Percentiles rank a stretch among this genome's conserved stretches.
Conservation (phyloP, 2,329 filamentous ascomycete species). For the Pseudopithomyces maydicus region DNA sequence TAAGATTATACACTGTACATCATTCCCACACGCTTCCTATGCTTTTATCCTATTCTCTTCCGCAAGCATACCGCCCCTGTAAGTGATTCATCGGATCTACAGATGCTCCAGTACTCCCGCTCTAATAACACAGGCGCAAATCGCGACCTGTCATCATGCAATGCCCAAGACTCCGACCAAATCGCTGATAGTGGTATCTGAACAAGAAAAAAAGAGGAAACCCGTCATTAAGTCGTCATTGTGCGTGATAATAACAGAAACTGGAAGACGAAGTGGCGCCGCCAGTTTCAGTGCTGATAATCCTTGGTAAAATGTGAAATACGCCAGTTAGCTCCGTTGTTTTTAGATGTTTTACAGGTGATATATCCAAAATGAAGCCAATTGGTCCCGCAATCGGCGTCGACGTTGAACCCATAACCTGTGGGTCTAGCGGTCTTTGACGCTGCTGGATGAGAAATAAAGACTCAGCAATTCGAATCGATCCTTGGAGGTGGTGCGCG, state of each 20-base stretch:
- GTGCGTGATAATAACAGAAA: constrained; percentile 24
- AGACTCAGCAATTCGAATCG: constrained; percentile 47
- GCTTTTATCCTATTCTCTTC: constrained; percentile 7
- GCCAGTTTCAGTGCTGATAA: constrained; percentile 12
- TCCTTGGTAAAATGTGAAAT: not conserved
- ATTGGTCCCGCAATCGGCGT: constrained; percentile 13
- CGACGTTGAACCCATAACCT: constrained; percentile 19
- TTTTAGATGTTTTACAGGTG: not conserved
- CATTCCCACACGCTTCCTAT: not conserved
- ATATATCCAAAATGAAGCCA: constrained; percentile 6
- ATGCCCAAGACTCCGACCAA: constrained; percentile 65
- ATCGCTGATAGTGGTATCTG: constrained; percentile 50
- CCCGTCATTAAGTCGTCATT: constrained; percentile 38
- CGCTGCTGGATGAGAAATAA: constrained; percentile 36
- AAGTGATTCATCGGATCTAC: not conserved
- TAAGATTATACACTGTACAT: constrained; percentile 9
- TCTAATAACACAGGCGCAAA: constrained; percentile 41
- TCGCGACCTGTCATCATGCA: constrained; percentile 60
- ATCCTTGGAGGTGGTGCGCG: constrained; percentile 38
- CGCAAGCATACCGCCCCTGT: not conserved
- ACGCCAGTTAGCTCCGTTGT: not conserved
- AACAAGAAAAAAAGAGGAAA: constrained; percentile 30
- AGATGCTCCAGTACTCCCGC: not conserved
- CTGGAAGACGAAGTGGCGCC: constrained; percentile 25
- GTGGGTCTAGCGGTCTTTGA: constrained; percentile 39